Percentiles rank a stretch among this genome's conserved stretches.
These are phyloP conservation scores for Zygnema cylindricum DNA, from an alignment of 139 green algal genomes.

Conservation along the genomic window DNA sequence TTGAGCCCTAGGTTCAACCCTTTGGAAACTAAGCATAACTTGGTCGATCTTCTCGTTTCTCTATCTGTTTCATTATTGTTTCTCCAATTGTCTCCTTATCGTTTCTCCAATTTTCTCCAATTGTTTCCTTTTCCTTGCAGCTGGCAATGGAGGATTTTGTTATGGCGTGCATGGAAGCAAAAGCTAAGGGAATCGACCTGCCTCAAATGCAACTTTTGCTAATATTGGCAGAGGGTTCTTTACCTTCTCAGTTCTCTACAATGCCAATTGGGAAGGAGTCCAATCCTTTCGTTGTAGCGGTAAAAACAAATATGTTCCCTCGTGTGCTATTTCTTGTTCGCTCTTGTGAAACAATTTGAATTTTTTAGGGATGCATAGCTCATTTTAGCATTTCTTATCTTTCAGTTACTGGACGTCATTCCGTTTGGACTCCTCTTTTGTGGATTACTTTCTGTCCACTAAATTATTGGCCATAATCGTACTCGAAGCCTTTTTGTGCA, in stretches of 20 bases:
- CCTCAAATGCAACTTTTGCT: slow-evolving; percentile 45
- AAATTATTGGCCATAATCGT: no score
- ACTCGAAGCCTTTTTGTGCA: no score
- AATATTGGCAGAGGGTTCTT: slow-evolving; percentile 44
- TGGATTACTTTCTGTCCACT: neutral
- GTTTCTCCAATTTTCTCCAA: no score
- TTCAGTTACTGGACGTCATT: neutral
- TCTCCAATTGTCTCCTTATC: no score
- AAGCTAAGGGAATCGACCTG: neutral
- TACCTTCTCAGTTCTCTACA: slow-evolving; percentile 29
- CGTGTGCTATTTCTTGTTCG: neutral
- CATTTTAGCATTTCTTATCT: neutral
- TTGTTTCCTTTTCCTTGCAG: slow-evolving; percentile 27
- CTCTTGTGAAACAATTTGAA: neutral
- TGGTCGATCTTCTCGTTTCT: no score
- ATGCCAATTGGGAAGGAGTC: slow-evolving; percentile 12
- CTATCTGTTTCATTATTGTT: no score
- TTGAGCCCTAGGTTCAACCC: no score
- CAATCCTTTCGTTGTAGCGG: neutral
- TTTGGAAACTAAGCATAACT: no score
- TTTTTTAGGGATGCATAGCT: neutral
- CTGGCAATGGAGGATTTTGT: slow-evolving; percentile 56
- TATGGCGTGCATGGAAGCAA: slow-evolving; percentile 41
- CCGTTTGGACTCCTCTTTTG: neutral
- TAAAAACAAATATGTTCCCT: neutral